phyloP scores from a whole-genome alignment of 352 stramenopile genomes.

The Pythium coloratum region DNA sequence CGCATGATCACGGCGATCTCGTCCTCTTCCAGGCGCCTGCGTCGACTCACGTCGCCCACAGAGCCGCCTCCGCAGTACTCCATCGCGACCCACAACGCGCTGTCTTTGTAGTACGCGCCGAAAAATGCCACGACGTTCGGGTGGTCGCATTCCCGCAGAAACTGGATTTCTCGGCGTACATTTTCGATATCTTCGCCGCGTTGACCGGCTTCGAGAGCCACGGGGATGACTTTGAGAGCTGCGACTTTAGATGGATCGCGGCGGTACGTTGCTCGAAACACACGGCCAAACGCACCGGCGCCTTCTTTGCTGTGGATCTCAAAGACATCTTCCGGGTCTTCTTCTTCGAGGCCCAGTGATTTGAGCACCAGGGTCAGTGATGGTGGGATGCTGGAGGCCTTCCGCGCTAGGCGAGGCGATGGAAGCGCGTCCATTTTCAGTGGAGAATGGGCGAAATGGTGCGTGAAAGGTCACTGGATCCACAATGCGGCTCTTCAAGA shows the following conservation, averaged over 20 bases:
- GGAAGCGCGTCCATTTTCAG: constrained; percentile 14
- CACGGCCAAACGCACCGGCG: constrained; percentile 62
- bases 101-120: constrained; percentile 80
- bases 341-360: constrained; percentile 56
- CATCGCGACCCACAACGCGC: constrained; percentile 88
- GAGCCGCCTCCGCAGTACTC: constrained; percentile 87
- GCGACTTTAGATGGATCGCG: constrained; percentile 37
- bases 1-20: constrained; percentile 82
- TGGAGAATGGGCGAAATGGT: background rate
- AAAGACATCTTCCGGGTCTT: constrained; percentile 67
- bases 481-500: constrained; percentile 15
- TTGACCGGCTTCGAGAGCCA: constrained; percentile 59
- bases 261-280: constrained; percentile 66
- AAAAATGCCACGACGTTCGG: constrained; percentile 78
- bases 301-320: constrained; percentile 77
- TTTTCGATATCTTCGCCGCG: constrained; percentile 70
- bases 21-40: constrained; percentile 49
- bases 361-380: constrained; percentile 38
- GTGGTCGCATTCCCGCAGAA: constrained; percentile 72
- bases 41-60: constrained; percentile 66
- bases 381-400: constrained; percentile 24
- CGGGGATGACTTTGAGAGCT: constrained; percentile 76
- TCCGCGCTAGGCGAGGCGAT: constrained; percentile 22
- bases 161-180: constrained; percentile 70
- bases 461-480: background rate